Percentiles rank a stretch among this genome's conserved stretches.
Evolutionary conservation across 768 basidiomycete genomes (phyloP).

Genomic region (Amanita pallidorosea): DNA sequence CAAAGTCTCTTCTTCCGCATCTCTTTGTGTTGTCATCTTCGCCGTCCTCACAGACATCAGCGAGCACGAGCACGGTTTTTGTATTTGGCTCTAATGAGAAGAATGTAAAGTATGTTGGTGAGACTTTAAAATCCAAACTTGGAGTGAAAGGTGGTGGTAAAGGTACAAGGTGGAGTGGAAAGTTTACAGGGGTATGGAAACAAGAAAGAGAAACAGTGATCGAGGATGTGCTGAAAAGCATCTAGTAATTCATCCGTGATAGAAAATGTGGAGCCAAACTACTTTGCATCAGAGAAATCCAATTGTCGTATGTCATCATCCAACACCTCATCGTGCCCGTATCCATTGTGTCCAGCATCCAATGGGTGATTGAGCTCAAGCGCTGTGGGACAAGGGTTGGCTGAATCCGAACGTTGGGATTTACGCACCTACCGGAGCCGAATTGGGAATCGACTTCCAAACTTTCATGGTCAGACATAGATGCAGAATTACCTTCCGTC

Average conservation of each 20-base stretch:
- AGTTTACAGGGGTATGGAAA: conserved; percentile 57
- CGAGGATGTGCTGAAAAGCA: conserved; percentile 23
- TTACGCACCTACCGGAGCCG: neutral
- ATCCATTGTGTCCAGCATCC: neutral
- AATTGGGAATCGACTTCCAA: neutral
- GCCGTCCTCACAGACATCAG: conserved; percentile 39
- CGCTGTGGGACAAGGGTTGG: neutral
- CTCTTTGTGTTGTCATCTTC: conserved; percentile 52
- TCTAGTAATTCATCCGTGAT: neutral
- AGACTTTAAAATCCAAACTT: conserved; percentile 43
- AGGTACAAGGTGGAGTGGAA: conserved; percentile 68
- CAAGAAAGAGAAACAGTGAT: conserved; percentile 30
- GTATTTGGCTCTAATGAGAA: conserved; percentile 51
- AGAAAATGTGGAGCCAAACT: neutral
- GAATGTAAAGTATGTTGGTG: conserved; percentile 48
- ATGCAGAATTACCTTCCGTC: conserved; percentile 29
- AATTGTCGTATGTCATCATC: neutral
- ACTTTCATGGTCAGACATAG: conserved; percentile 13
- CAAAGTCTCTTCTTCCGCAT: conserved; percentile 20
- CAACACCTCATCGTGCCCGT: neutral
- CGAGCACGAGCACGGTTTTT: conserved; percentile 44
- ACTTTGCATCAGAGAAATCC: neutral
- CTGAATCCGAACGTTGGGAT: neutral
- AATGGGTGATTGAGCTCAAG: neutral
- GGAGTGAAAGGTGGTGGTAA: conserved; percentile 72